These are phyloP conservation scores for Pichia sp. DNA, from an alignment of 1,139 yeast genomes.

Conservation along the genomic window DNA sequence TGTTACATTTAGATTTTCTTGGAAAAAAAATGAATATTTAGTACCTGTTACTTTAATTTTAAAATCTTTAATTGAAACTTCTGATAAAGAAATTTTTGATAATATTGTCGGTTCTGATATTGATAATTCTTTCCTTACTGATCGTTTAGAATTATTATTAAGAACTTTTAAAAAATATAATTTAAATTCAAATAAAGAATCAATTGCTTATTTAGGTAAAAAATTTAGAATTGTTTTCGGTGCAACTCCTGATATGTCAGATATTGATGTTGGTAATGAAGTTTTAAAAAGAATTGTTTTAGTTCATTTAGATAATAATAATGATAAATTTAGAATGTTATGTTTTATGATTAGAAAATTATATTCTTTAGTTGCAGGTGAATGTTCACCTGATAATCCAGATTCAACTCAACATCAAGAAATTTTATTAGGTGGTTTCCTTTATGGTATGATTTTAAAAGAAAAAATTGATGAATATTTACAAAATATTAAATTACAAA, in stretches of 20 bases:
- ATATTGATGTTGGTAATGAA: conserved; percentile 84
- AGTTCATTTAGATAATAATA: conserved; percentile 69
- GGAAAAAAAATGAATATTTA: conserved; percentile 93
- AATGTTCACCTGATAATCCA: conserved; percentile 95
- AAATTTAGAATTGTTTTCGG: conserved; percentile 91
- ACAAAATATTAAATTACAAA: conserved; percentile 62
- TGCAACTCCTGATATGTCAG: conserved; percentile 81
- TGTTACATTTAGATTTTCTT: conserved; percentile 91
- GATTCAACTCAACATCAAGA: conserved; percentile 99
- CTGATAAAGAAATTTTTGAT: conserved; percentile 91
- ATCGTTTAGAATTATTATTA: conserved; percentile 89
- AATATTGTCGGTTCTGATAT: conserved; percentile 90
- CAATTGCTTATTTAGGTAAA: conserved; percentile 89
- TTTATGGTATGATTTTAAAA: conserved; percentile 93
- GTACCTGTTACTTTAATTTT: conserved; percentile 91
- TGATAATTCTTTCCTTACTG: conserved; percentile 87
- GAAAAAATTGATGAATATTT: conserved; percentile 94
- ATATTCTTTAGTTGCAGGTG: conserved; percentile 92
- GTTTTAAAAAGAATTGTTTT: conserved; percentile 78
- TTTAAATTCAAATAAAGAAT: conserved; percentile 75
- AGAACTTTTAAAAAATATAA: conserved; percentile 81
- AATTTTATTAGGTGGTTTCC: conserved; percentile 88
- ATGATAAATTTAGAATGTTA: conserved; percentile 79
- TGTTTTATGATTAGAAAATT: conserved; percentile 93
- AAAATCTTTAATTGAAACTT: conserved; percentile 84